Conservation (phyloP, 139 green algal genomes). For the Monoraphidium neglectum region DNA sequence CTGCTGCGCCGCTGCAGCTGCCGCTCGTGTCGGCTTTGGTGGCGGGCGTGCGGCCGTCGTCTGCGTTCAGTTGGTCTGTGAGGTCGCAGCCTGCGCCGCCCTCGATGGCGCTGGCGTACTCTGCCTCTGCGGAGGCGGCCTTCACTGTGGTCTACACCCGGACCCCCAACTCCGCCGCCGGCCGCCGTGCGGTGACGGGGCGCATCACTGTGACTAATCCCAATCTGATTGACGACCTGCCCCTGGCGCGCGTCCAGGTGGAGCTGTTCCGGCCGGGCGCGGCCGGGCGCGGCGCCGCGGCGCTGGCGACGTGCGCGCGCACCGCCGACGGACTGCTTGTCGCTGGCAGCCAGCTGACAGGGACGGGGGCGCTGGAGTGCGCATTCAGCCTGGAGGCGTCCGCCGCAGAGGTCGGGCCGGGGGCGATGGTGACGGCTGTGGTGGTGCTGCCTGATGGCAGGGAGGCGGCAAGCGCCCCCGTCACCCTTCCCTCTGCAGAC, state of each 20-base stretch:
- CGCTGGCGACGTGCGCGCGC: constrained; percentile 1
- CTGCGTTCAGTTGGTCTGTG: constrained; percentile 4
- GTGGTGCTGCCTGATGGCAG: background rate
- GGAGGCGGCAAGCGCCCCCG: background rate
- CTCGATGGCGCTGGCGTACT: constrained; percentile 4
- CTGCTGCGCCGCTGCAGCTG: background rate
- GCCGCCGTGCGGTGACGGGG: background rate
- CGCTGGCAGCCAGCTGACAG: constrained; percentile 9
- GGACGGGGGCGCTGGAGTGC: constrained; percentile 6
- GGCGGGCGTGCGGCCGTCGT: background rate
- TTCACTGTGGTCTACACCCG: constrained; percentile 22
- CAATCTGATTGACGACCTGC: background rate
- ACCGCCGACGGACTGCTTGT: background rate
- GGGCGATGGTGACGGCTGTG: background rate
- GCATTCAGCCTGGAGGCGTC: background rate
- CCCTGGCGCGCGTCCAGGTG: constrained; percentile 6
- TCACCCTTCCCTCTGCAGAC: background rate
- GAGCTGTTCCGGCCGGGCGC: constrained; percentile 8
- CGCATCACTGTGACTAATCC: constrained; percentile 11
- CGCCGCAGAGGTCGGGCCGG: background rate
- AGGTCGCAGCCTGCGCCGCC: background rate
- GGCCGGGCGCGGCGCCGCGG: background rate
- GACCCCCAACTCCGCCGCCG: background rate
- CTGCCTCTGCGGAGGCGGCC: background rate
- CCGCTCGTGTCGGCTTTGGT: background rate